Evolutionary conservation across 306 rosid species (phyloP), one percentile per base, ranked within the genome.

Genomic region (Begonia peltatifolia): DNA sequence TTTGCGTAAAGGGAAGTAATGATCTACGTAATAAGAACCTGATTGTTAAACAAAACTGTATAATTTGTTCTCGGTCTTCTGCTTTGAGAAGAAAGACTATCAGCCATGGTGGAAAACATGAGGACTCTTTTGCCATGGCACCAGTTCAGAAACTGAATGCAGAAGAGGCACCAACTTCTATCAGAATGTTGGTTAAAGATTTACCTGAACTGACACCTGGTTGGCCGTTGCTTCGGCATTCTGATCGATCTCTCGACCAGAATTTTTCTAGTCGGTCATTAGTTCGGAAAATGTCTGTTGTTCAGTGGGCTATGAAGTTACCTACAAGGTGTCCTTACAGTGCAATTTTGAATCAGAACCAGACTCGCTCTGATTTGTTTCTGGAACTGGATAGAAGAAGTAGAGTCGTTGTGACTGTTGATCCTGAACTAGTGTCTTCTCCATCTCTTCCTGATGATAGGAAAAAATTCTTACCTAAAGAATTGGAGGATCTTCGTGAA

Each of bases 231-330:
- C 96, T 86, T 42, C 84, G 73, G 42, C 64, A 68, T 14, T 59
- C 75, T 9, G 55, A 60, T 55, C 46, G 62, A 62, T 54, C 79
- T 2, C 79, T 63, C 3, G 60, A 23, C 16, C 71, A 23, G 53
- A 58, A 11, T 42, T 41, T 57, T 66, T 58, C 61, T 0, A 69
- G 61, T 9, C 56, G 63, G 63, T 58, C 76, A 12, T 17, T 44
- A 73, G 57, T 53, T 30, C 58, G 48, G 69, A 65, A 69, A 69
- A 73, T 77, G 71, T 81, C 99, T 8, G 94, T 83, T 55, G 99
- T 86, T 57, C 92, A 85, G 74, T 90, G 97, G 97, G 95, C 97
- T 68, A 76, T 90, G 95, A 81, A 72, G 67, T 63, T 90, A 58
- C 97, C 97, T 9, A 56, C 63, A 23, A 74, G 97, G 72, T 59